These are phyloP conservation scores for Avena sativa DNA, from an alignment of 176 grass and related monocot genomes.

Conservation along the genomic window DNA sequence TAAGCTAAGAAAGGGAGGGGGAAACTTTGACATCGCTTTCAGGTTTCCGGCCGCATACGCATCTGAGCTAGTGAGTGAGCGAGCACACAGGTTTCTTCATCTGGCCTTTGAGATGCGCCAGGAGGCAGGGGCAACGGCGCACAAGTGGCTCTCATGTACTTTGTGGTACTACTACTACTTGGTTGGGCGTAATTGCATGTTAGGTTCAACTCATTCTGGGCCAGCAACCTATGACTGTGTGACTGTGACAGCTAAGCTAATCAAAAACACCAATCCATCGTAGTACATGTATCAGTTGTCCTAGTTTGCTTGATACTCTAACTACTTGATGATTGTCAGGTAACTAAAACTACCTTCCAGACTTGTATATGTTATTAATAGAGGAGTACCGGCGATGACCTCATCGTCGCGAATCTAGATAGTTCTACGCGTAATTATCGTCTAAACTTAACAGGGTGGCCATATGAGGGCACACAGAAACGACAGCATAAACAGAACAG, in stretches of 20 bases:
- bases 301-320: background rate
- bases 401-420: background rate
- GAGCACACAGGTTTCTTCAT: background rate
- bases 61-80: background rate
- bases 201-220: background rate
- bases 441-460: background rate
- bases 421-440: background rate
- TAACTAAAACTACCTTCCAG: background rate
- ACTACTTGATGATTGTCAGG: background rate
- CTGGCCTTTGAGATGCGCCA: conserved; percentile 20
- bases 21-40: conserved; percentile 27
- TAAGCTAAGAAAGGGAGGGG: background rate
- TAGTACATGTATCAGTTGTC: background rate
- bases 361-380: too few relatives aligned
- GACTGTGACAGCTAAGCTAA: background rate
- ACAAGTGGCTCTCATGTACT: background rate
- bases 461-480: background rate
- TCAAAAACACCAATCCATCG: background rate
- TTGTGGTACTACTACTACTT: background rate
- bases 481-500: background rate
- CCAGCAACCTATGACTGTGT: background rate
- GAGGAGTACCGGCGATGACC: too few relatives aligned
- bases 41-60: background rate
- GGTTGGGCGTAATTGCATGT: background rate
- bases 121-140: conserved; percentile 23